Evolutionary conservation across 23 red algal genomes (phyloP).

Genomic region (Gracilaria vermiculophylla): DNA sequence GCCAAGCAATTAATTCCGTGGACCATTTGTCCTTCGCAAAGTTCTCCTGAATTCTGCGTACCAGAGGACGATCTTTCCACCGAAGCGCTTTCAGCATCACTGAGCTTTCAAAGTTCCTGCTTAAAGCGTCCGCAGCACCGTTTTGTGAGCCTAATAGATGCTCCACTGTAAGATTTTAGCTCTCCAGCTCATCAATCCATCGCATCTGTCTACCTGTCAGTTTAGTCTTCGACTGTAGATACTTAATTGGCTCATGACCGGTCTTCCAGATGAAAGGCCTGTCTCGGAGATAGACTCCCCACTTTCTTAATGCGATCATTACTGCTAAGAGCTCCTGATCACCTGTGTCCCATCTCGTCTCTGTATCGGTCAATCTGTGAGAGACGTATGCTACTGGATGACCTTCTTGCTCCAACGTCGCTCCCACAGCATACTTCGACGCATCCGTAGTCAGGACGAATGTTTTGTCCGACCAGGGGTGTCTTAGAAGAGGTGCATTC

Average conservation of each 20-base stretch:
- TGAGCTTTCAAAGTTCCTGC: not conserved
- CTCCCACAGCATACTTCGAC: slow-evolving; percentile 19
- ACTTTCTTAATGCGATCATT: not conserved
- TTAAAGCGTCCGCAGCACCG: not conserved
- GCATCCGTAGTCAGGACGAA: slow-evolving; percentile 19
- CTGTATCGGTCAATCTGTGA: not conserved
- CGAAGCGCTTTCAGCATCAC: not conserved
- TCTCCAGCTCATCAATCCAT: slow-evolving; percentile 13
- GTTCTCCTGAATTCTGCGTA: not conserved
- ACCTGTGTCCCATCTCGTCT: not conserved
- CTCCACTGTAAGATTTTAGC: not conserved
- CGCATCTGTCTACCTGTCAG: not conserved
- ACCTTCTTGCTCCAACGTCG: not conserved
- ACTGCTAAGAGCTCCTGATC: slow-evolving; percentile 8
- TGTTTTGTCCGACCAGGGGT: not conserved
- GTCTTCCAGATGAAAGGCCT: not conserved
- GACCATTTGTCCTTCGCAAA: not conserved
- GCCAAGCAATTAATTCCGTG: not conserved
- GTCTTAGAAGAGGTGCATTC: not conserved
- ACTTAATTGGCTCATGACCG: slow-evolving; percentile 42
- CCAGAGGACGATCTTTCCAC: not conserved
- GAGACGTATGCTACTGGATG: not conserved
- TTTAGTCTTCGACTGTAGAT: slow-evolving; percentile 9
- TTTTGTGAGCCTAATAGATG: not conserved
- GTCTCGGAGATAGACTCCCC: not conserved